Evolutionary conservation across 257 asterid species (phyloP).

Genomic region (Petunia axillaris): DNA sequence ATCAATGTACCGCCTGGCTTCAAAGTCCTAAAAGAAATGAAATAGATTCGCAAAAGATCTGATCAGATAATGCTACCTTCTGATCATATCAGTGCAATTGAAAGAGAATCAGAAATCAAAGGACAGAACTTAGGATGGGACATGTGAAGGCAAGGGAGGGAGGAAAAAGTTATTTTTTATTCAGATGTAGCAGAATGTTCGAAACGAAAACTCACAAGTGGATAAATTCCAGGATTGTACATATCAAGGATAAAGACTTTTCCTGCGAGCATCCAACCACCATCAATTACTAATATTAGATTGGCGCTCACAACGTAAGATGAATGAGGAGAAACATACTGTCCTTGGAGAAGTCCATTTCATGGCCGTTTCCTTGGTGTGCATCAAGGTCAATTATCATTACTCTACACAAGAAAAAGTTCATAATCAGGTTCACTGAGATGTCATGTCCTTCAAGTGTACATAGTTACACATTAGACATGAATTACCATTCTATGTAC

Average conservation of each 20-base stretch:
- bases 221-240: conserved; percentile 93
- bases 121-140: neutral
- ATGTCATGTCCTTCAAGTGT: conserved; percentile 10
- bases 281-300: conserved; percentile 28
- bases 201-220: conserved; percentile 62
- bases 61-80: neutral
- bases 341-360: conserved; percentile 75
- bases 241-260: conserved; percentile 93
- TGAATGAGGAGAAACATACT: conserved; percentile 51
- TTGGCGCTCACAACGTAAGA: conserved; percentile 29
- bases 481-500: conserved; percentile 40
- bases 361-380: conserved; percentile 98
- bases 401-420: conserved; percentile 54
- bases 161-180: neutral
- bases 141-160: neutral
- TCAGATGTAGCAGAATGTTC: conserved; percentile 16
- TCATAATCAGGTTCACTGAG: neutral
- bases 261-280: conserved; percentile 51
- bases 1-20: conserved; percentile 71
- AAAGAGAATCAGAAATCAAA: conserved; percentile 13
- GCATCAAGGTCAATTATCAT: conserved; percentile 99
- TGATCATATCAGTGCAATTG: neutral
- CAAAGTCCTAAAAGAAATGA: conserved; percentile 60
- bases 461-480: neutral
- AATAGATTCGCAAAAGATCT: neutral